Evolutionary conservation across 495 filamentous ascomycete species (phyloP).

Genomic region (Aspergillus homomorphus): DNA sequence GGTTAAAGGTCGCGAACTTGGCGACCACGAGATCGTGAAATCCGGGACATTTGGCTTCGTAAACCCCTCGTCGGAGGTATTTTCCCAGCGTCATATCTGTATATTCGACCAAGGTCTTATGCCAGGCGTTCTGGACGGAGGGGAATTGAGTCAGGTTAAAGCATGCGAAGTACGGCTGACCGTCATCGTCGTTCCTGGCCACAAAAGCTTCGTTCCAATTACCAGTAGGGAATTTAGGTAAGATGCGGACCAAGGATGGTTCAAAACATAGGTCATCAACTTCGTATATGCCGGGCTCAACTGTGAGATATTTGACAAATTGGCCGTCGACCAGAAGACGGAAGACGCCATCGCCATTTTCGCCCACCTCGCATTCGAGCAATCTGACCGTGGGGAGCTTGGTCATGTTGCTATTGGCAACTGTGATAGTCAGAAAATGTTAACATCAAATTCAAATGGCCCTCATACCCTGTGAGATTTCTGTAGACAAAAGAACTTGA

Average conservation of each 20-base stretch:
- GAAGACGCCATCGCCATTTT: constrained; percentile 26
- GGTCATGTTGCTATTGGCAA: constrained; percentile 8
- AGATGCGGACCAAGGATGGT: constrained; percentile 20
- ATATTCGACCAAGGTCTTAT: constrained; percentile 25
- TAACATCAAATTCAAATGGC: no score
- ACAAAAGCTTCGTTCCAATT: constrained; percentile 29
- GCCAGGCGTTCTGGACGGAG: constrained; percentile 22
- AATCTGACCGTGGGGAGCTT: constrained; percentile 21
- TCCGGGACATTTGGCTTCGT: constrained; percentile 22
- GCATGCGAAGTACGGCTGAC: constrained; percentile 21
- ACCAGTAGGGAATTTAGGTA: constrained; percentile 22
- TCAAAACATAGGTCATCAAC: constrained; percentile 35
- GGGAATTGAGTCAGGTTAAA: constrained; percentile 17
- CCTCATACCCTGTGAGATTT: no score
- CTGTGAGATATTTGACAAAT: constrained; percentile 33
- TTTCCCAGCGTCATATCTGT: constrained; percentile 16
- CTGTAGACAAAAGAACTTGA: no score
- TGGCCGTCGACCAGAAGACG: constrained; percentile 29
- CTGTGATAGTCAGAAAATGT: no score
- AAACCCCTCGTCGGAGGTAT: constrained; percentile 24
- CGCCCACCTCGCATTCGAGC: constrained; percentile 28
- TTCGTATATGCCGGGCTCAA: constrained; percentile 30
- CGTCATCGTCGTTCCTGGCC: constrained; percentile 13
- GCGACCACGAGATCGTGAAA: constrained; percentile 26
- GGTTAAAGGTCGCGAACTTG: constrained; percentile 42